phyloP scores from a whole-genome alignment of 2,329 filamentous ascomycete species.

The Beauveria sp. region DNA sequence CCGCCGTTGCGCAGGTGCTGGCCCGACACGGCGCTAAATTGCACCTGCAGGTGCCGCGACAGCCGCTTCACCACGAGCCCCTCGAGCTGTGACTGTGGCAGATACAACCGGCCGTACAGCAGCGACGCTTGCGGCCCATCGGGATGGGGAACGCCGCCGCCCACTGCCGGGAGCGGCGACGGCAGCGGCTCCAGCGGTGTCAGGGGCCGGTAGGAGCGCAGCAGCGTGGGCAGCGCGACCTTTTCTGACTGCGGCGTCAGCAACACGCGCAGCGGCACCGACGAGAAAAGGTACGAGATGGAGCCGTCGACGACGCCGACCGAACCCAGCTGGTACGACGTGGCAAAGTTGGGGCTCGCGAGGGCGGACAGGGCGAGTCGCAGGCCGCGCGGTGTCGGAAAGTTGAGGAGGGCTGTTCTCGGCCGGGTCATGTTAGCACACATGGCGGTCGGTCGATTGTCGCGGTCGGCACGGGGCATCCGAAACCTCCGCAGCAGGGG shows the following conservation, averaged over 20 bases:
- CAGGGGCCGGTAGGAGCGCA: conserved; percentile 76
- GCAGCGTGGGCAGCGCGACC: conserved; percentile 68
- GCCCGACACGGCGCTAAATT: conserved; percentile 71
- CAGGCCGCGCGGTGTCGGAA: conserved; percentile 75
- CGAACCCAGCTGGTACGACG: conserved; percentile 84
- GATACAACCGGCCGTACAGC: conserved; percentile 70
- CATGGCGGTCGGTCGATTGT: no score
- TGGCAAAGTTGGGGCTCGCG: conserved; percentile 86
- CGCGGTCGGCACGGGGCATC: no score
- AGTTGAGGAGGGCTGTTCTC: conserved; percentile 69
- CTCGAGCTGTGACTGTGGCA: conserved; percentile 79
- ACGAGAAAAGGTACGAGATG: conserved; percentile 94
- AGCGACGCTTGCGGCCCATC: conserved; percentile 42
- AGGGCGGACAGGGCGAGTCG: conserved; percentile 85
- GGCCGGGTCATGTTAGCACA: background rate
- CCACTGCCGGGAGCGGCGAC: background rate
- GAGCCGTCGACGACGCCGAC: conserved; percentile 91
- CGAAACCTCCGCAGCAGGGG: no score
- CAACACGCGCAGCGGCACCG: conserved; percentile 62
- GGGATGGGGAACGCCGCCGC: no score
- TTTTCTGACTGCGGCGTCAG: conserved; percentile 61
- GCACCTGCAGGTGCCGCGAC: conserved; percentile 69
- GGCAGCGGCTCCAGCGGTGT: conserved; percentile 46
- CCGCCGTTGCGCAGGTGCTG: conserved; percentile 65
- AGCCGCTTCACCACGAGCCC: conserved; percentile 75